A percentile compares a stretch with the other conserved stretches of the same genome.
Conservation (phyloP, 2,329 filamentous ascomycete genomes). For the Phialemonium atrogriseum region DNA sequence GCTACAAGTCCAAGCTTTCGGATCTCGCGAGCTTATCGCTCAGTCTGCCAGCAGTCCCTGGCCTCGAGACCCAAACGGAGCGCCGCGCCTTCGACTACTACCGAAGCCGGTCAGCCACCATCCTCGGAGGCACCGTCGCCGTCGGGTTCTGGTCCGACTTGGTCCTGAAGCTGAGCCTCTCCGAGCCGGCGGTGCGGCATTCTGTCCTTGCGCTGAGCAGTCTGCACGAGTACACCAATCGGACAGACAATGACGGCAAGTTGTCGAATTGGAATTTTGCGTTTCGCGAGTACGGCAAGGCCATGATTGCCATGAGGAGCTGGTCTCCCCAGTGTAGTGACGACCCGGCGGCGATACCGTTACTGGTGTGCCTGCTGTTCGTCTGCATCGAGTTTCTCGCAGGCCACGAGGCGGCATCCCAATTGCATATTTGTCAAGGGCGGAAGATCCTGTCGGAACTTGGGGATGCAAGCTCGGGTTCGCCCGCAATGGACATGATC, state of each 20-base stretch:
- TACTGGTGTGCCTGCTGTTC: slow-evolving; percentile 40
- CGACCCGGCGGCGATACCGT: slow-evolving; percentile 23
- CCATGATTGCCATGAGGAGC: slow-evolving; percentile 35
- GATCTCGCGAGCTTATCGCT: slow-evolving; percentile 10
- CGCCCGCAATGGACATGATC: slow-evolving; percentile 26
- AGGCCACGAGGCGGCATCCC: slow-evolving; percentile 35
- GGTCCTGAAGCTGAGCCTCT: slow-evolving; percentile 35
- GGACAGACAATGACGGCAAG: slow-evolving; percentile 13
- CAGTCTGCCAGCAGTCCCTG: slow-evolving; percentile 9
- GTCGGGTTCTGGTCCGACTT: slow-evolving; percentile 37
- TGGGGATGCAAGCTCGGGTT: slow-evolving; percentile 12
- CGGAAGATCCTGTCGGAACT: slow-evolving; percentile 30
- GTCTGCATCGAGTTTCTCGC: slow-evolving; percentile 47
- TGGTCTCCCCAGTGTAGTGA: too few relatives aligned
- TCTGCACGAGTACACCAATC: slow-evolving; percentile 29
- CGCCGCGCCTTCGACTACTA: slow-evolving; percentile 30
- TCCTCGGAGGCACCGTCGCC: slow-evolving; percentile 30
- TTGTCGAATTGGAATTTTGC: slow-evolving; percentile 23
- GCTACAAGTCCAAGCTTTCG: too few relatives aligned
- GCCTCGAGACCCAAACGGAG: slow-evolving; percentile 20
- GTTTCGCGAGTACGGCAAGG: slow-evolving; percentile 38
- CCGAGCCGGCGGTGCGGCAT: slow-evolving; percentile 38
- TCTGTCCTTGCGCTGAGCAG: slow-evolving; percentile 40
- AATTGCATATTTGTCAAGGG: slow-evolving; percentile 35
- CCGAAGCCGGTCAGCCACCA: slow-evolving; percentile 27